Percentiles rank a stretch among this genome's conserved stretches.
Conservation (phyloP, 2,329 filamentous ascomycete genomes). For the Aspergillus fumigatiaffinis region DNA sequence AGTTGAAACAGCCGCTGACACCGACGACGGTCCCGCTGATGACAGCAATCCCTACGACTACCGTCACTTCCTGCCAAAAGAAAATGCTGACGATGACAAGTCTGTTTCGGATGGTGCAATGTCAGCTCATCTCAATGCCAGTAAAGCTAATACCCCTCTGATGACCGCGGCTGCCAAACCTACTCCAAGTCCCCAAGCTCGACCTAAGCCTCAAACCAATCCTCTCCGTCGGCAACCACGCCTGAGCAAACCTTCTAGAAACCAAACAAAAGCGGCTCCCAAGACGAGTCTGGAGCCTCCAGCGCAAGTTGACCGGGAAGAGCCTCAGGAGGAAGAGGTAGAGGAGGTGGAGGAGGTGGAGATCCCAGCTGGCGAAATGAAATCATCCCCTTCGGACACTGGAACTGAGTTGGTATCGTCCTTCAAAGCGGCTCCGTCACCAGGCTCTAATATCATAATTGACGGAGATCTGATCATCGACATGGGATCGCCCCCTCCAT, state of each 20-base stretch:
- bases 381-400: conserved; percentile 31
- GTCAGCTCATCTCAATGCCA: conserved; percentile 28
- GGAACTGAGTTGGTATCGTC: conserved; percentile 27
- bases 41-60: conserved; percentile 47
- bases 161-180: conserved; percentile 26
- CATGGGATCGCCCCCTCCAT: conserved; percentile 44
- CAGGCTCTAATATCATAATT: conserved; percentile 43
- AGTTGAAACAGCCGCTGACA: conserved; percentile 29
- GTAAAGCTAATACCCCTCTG: conserved; percentile 32
- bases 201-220: conserved; percentile 29
- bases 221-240: conserved; percentile 30
- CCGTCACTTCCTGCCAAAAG: conserved; percentile 46
- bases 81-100: conserved; percentile 32
- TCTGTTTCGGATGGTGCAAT: conserved; percentile 31
- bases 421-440: conserved; percentile 31
- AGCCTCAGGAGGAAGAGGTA: conserved; percentile 4
- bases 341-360: conserved; percentile 21
- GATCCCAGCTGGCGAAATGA: conserved; percentile 2
- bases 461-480: conserved; percentile 47
- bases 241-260: conserved; percentile 17
- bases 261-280: conserved; percentile 9
- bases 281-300: conserved; percentile 23
- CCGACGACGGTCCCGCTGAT: conserved; percentile 44
- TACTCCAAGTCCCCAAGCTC: conserved; percentile 22
- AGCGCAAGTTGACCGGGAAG: conserved; percentile 10